Conservation (phyloP, 2,329 filamentous ascomycete species). For the Ophiocordyceps robertsii region DNA sequence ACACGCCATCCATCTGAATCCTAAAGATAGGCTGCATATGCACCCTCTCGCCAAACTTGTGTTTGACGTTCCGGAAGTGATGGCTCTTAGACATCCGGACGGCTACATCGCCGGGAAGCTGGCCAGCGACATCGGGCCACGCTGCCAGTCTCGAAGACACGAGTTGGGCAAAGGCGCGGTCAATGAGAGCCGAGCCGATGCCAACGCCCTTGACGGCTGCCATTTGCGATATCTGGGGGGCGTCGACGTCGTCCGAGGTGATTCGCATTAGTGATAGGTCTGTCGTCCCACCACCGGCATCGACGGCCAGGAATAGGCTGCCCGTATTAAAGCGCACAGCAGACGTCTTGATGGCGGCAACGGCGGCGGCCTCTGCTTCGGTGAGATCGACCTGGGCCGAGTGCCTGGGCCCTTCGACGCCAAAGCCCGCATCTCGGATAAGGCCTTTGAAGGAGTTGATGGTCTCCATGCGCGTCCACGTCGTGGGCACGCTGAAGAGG, state of each 20-base stretch:
- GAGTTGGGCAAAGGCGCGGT: conserved; percentile 25
- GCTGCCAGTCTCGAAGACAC: conserved; percentile 21
- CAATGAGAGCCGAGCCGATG: conserved; percentile 31
- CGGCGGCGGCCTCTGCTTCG: conserved; percentile 33
- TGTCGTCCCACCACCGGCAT: conserved; percentile 32
- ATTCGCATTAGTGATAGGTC: conserved; percentile 30
- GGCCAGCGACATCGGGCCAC: conserved; percentile 18
- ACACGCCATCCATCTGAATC: conserved; percentile 28
- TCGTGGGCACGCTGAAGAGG: conserved; percentile 43
- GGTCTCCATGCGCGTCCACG: conserved; percentile 35
- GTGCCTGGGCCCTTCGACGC: conserved; percentile 23
- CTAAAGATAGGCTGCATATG: conserved; percentile 26
- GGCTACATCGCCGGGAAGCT: conserved; percentile 22
- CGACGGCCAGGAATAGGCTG: conserved; percentile 28
- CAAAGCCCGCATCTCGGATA: conserved; percentile 34
- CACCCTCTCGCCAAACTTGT: conserved; percentile 30
- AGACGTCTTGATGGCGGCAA: conserved; percentile 29
- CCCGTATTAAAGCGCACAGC: conserved; percentile 21
- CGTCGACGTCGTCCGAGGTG: conserved; percentile 12
- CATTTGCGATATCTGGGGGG: conserved; percentile 19
- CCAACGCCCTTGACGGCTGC: conserved; percentile 29
- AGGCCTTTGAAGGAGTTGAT: conserved; percentile 37
- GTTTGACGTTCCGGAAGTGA: conserved; percentile 22
- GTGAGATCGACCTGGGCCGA: conserved; percentile 29
- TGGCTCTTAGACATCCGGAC: conserved; percentile 22